Evolutionary conservation across 2,329 filamentous ascomycete genomes (phyloP).

Genomic region (Xylariaceae sp.): DNA sequence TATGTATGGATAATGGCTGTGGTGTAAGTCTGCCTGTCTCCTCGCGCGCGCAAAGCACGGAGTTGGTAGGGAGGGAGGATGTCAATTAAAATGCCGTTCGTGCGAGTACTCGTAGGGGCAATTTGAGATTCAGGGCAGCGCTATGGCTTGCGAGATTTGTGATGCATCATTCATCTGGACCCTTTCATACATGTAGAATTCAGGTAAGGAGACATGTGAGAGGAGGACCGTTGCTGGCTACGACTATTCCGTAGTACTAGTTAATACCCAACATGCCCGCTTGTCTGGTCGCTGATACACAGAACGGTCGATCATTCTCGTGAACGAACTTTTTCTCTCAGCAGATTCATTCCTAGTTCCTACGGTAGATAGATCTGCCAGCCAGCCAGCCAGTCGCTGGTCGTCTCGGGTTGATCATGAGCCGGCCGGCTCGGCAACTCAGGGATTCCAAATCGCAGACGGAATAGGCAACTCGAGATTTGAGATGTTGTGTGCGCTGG

Average conservation of each 20-base stretch:
- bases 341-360: too few relatives aligned
- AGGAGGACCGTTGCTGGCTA: too few relatives aligned
- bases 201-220: not conserved
- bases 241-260: not conserved
- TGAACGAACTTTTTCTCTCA: not conserved
- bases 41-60: too few relatives aligned
- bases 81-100: too few relatives aligned
- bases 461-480: not conserved
- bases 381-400: not conserved
- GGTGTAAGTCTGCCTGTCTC: too few relatives aligned
- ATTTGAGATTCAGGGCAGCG: not conserved
- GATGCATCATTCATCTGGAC: not conserved
- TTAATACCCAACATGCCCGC: not conserved
- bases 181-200: not conserved
- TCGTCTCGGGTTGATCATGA: conserved; percentile 15
- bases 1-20: too few relatives aligned
- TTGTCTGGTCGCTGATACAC: not conserved
- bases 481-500: not conserved
- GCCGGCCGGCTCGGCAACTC: conserved; percentile 9
- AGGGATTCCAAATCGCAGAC: conserved; percentile 17
- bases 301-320: not conserved
- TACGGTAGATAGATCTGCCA: not conserved
- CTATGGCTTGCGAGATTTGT: not conserved
- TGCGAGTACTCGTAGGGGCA: too few relatives aligned
- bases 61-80: too few relatives aligned